Conservation (phyloP, 495 filamentous ascomycete species). For the Penicillium daleae region DNA sequence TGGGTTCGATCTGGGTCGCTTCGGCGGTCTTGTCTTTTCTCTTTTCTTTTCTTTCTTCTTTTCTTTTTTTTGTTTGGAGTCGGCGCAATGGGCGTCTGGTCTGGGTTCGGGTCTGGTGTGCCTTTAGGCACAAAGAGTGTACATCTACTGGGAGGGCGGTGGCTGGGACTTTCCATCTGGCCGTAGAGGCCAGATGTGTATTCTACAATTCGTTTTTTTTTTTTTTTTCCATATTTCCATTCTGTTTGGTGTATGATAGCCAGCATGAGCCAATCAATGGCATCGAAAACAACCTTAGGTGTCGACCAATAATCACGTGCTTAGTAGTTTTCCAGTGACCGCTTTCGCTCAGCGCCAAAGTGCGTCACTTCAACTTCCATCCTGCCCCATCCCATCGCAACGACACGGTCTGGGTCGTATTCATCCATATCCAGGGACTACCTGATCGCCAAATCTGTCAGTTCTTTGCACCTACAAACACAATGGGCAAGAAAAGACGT, state of each 20-base stretch:
- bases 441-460: not conserved
- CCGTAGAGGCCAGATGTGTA: slow-evolving; percentile 17
- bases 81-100: not conserved
- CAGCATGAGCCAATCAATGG: slow-evolving; percentile 9
- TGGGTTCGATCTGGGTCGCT: not conserved
- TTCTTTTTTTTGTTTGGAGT: not conserved
- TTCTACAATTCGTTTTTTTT: slow-evolving; percentile 16
- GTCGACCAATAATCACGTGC: slow-evolving; percentile 17
- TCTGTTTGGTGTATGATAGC: slow-evolving; percentile 23
- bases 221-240: slow-evolving; percentile 13
- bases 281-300: slow-evolving; percentile 11
- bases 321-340: slow-evolving; percentile 12
- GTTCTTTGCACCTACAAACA: slow-evolving; percentile 2
- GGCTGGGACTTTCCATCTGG: not conserved
- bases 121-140: slow-evolving; percentile 17
- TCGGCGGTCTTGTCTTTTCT: not conserved
- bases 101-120: not conserved
- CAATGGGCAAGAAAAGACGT: slow-evolving; percentile 83
- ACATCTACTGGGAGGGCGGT: slow-evolving; percentile 17
- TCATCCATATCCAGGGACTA: not conserved
- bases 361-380: slow-evolving; percentile 15
- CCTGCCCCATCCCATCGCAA: not conserved
- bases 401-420: not conserved
- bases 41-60: not conserved
- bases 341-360: slow-evolving; percentile 5